These are phyloP conservation scores for Lachancea mirantina DNA, from an alignment of 805 yeast species.

Conservation along the genomic window DNA sequence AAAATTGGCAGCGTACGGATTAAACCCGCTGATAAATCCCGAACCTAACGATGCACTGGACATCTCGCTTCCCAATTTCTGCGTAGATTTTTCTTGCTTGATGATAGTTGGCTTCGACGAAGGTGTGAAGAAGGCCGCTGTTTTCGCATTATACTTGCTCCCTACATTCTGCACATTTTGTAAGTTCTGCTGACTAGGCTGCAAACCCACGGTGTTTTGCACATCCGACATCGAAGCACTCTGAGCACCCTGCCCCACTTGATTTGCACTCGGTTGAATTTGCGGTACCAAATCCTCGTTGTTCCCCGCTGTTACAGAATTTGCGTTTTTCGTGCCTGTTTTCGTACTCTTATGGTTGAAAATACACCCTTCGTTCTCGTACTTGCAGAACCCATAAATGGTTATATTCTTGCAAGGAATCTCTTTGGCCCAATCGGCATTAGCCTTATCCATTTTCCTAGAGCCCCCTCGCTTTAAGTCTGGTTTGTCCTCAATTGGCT, in stretches of 20 bases:
- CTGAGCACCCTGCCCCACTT: constrained; percentile 2
- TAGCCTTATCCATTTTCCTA: constrained; percentile 25
- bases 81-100: too few species aligned
- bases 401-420: constrained; percentile 78
- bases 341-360: constrained; percentile 56
- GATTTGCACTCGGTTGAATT: constrained; percentile 1
- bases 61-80: too few species aligned
- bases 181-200: too few species aligned
- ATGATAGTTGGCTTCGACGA: too few species aligned
- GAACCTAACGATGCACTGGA: too few species aligned
- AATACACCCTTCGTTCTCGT: constrained; percentile 79
- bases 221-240: too few species aligned
- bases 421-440: constrained; percentile 52
- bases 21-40: constrained; percentile 28
- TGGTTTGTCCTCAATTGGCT: neutral
- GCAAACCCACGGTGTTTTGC: too few species aligned
- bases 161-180: constrained; percentile 12
- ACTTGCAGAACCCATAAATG: constrained; percentile 84
- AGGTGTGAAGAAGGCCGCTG: constrained; percentile 51
- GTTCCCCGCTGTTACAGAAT: neutral
- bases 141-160: constrained; percentile 44
- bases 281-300: neutral
- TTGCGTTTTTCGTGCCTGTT: constrained; percentile 1
- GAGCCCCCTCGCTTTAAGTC: constrained; percentile 1
- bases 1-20: constrained; percentile 28